Base-by-base conservation (phyloP, 192 early-diverging fungal species). In the Rhizoclosmatium globosum region DNA sequence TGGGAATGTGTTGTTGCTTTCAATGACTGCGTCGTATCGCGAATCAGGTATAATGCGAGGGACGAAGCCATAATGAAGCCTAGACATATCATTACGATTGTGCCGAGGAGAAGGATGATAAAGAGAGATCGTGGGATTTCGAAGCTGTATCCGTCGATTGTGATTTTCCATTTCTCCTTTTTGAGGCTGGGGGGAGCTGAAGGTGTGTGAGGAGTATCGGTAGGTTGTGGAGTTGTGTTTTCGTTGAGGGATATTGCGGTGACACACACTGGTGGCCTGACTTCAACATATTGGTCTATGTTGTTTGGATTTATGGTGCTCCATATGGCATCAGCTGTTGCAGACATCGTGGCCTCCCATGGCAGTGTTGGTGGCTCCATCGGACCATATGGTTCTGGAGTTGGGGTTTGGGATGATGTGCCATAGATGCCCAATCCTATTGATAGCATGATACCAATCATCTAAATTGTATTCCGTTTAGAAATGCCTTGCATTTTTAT, bases 301-400 rank as follows among this genome's bases (percentile, higher is more conserved):
- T 84, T 48, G n/a, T 57, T 56, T 9, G 87, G 88, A 79, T 91
- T 88, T 2, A 91, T 79, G 11, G 79, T 70, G 9, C 79, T 45
- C 90, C 90, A 91, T 59, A 91, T 86, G 6, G 78, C 71, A 21
- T 83, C 79, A 21, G 81, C 81, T 15, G 82, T 83, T 4, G 68
- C 77, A 56, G 74, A 77, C 68, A 85, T 74, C 2, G 84, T 72
- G 47, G 80, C 60, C 47, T 85, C 78, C 58, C 75, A 79, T 15
- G 21, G 64, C 50, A 67, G 43, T 53, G 64, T 3, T 74, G 15
- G 41, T 11, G 71, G 4, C 13, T 39, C 15, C 17, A 57, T 57
- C 48, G 44, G 31, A 4, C 23, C 38, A 57, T 4, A 9, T 57
- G 44, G 42, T n/a, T 50, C 31, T 19, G 69, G 23, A 45, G 38